Evolutionary conservation across 192 early-diverging fungal genomes (phyloP).

Genomic region (Coemansia pectinata): DNA sequence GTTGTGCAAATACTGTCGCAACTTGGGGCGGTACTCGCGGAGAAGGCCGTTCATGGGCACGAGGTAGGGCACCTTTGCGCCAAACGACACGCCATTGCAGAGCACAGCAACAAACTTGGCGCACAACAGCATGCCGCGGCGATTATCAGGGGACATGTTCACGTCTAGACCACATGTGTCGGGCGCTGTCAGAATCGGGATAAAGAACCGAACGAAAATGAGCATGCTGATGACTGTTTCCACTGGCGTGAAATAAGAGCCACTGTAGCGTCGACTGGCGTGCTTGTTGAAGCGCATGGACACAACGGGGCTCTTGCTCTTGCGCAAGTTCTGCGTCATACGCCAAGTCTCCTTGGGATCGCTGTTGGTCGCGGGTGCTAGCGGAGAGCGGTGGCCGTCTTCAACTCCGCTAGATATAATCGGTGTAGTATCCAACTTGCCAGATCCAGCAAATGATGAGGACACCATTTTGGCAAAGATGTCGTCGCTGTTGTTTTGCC

Average conservation of each 20-base stretch:
- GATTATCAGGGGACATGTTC: slow-evolving; percentile 69
- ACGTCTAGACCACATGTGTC: slow-evolving; percentile 68
- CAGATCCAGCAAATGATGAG: background rate
- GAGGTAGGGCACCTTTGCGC: slow-evolving; percentile 91
- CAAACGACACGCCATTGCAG: slow-evolving; percentile 93
- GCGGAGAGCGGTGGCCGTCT: background rate
- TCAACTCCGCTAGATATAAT: background rate
- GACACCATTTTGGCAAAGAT: background rate
- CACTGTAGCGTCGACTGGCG: slow-evolving; percentile 39
- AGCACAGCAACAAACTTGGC: slow-evolving; percentile 95
- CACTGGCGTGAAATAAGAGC: slow-evolving; percentile 58
- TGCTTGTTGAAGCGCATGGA: slow-evolving; percentile 34
- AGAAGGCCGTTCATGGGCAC: slow-evolving; percentile 84
- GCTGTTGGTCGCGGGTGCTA: slow-evolving; percentile 11
- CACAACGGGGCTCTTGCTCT: slow-evolving; percentile 22
- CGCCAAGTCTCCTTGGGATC: slow-evolving; percentile 40
- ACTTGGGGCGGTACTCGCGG: slow-evolving; percentile 74
- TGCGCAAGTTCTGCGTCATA: slow-evolving; percentile 39
- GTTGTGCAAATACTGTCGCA: slow-evolving; percentile 74
- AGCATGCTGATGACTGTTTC: slow-evolving; percentile 76
- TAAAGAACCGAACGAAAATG: slow-evolving; percentile 93
- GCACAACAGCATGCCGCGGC: slow-evolving; percentile 82
- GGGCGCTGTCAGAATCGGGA: slow-evolving; percentile 92
- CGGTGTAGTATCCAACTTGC: background rate
- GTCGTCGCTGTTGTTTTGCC: background rate